Base-by-base conservation (phyloP, 202 grass and related monocot species). In the Tripidium arundinaceum region DNA sequence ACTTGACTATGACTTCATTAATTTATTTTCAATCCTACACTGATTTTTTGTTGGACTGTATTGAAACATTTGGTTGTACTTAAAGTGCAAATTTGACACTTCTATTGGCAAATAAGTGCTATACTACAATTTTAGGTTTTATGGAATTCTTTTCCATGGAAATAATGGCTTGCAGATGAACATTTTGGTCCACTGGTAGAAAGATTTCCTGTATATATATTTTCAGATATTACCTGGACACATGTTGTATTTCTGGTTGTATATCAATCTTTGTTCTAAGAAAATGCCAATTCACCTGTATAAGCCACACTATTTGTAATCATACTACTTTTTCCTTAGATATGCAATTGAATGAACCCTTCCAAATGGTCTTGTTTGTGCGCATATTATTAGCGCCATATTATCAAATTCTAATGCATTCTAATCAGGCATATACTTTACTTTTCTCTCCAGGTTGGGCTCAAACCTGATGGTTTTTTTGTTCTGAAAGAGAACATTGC, bases 401-500 rank as follows among this genome's bases (percentile, higher is more conserved):
- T 2, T 41, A 39, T 39, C 2, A 38, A 67, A 6, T 42, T 29
- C 19, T 2, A 18, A 70, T 81, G 21, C 21, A 60, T 85, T 71
- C 39, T 85, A 81, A 77, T 50, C 62, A 47, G 55, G 37, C 11
- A 31, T 68, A 21, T 11, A 66, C 0, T 54, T 46, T 18, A 25
- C 22, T 69, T 29, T 49, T 75, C 18, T 57, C 79, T 77, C n/a
- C 75, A 98, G 96, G 87, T 80, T 85, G 92, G 96, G 24, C 90
- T 98, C 34, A 98, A 98, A 93, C 68, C 86, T 43, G 88, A 98
- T 72, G 96, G 92, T 7, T 95, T 98, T 75, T 98, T 98, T 68
- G 83, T 98, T 68, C 79, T 98, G 34, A 98, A 98, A 84, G 96
- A 98, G 86, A 98, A 98, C 62, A 83, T 89, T 70, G 88, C 96